phyloP scores from a whole-genome alignment of 2,329 filamentous ascomycete genomes.

The Aphanocladium album region DNA sequence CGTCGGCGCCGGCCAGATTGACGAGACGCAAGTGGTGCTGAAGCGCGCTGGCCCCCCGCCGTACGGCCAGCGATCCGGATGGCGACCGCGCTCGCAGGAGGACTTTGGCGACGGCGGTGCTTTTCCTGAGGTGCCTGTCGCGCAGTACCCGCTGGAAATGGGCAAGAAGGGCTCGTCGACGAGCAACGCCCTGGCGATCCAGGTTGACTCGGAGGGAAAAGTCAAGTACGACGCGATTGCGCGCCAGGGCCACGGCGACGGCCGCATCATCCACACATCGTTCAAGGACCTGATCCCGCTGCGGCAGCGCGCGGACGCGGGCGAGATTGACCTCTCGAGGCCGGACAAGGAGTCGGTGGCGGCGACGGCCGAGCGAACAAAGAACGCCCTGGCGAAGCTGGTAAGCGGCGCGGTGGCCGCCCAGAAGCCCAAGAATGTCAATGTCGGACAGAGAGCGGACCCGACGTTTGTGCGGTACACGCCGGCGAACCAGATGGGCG shows the following conservation, averaged over 20 bases:
- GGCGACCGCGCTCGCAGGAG: constrained; percentile 82
- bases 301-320: constrained; percentile 85
- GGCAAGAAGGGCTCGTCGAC: constrained; percentile 68
- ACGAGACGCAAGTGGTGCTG: constrained; percentile 80
- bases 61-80: constrained; percentile 82
- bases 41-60: constrained; percentile 79
- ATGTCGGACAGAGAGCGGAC: constrained; percentile 72
- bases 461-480: constrained; percentile 95
- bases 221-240: constrained; percentile 97
- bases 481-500: constrained; percentile 94
- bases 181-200: constrained; percentile 86
- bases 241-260: constrained; percentile 77
- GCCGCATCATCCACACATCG: constrained; percentile 82
- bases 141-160: constrained; percentile 95
- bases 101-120: constrained; percentile 96
- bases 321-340: constrained; percentile 80
- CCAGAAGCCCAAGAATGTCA: constrained; percentile 94
- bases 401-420: constrained; percentile 82
- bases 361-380: constrained; percentile 81
- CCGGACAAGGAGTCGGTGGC: constrained; percentile 81
- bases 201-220: constrained; percentile 86
- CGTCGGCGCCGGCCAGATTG: constrained; percentile 70
- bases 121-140: constrained; percentile 88
- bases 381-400: constrained; percentile 74
- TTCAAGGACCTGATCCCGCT: constrained; percentile 97